A percentile compares a stretch with the other conserved stretches of the same genome.
These are phyloP conservation scores for Amphicarpaea edgeworthii DNA, from an alignment of 306 rosid species.

Conservation along the genomic window DNA sequence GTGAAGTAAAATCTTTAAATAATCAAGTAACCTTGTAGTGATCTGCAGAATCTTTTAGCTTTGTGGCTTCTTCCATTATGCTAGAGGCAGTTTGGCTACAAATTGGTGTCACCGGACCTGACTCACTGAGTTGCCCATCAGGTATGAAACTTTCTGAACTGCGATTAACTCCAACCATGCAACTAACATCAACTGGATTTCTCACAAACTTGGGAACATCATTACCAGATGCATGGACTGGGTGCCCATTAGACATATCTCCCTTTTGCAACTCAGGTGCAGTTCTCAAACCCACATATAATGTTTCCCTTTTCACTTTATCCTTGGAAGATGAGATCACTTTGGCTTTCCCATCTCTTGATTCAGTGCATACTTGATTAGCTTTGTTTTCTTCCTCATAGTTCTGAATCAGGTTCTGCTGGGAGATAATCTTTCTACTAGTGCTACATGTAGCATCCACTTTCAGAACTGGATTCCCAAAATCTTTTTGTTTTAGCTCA, in stretches of 20 bases:
- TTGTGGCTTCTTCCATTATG: slow-evolving; percentile 64
- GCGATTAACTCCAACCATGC: slow-evolving; percentile 43
- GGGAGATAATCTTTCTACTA: slow-evolving; percentile 39
- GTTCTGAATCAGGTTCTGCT: slow-evolving; percentile 49
- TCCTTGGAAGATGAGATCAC: slow-evolving; percentile 39
- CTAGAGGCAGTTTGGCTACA: slow-evolving; percentile 52
- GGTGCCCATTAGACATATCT: slow-evolving; percentile 44
- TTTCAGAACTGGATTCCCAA: slow-evolving; percentile 52
- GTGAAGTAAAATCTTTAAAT: slow-evolving; percentile 33
- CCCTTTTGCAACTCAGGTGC: slow-evolving; percentile 43
- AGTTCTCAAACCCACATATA: slow-evolving; percentile 38
- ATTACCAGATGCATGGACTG: slow-evolving; percentile 40
- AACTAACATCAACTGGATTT: slow-evolving; percentile 44
- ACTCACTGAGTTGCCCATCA: slow-evolving; percentile 44
- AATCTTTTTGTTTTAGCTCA: slow-evolving; percentile 46
- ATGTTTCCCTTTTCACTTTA: slow-evolving; percentile 43
- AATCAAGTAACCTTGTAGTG: slow-evolving; percentile 63
- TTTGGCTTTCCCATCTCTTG: slow-evolving; percentile 52
- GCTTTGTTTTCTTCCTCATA: slow-evolving; percentile 47
- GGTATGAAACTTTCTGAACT: slow-evolving; percentile 40
- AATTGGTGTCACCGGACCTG: slow-evolving; percentile 51
- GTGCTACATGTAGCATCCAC: slow-evolving; percentile 38
- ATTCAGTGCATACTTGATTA: slow-evolving; percentile 35
- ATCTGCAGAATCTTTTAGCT: slow-evolving; percentile 68
- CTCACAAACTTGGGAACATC: slow-evolving; percentile 47